Conservation (phyloP, 208 protist genomes). For the Trypanosomatidae sp. region DNA sequence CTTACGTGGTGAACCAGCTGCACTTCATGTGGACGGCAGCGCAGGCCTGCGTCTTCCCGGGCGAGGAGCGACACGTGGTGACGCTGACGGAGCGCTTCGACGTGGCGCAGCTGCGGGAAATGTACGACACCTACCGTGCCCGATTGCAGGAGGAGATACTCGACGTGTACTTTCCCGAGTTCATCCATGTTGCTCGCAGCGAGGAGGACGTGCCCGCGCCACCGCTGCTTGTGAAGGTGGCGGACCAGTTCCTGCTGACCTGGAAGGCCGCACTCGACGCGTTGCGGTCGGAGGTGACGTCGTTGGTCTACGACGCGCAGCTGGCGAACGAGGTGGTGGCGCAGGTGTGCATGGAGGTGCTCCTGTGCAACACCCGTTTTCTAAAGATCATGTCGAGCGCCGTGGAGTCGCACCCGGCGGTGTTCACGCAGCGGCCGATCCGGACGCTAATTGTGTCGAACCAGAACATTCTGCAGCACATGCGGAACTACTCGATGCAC, state of each 20-base stretch:
- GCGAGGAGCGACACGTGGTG: slow-evolving; percentile 16
- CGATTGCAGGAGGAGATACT: slow-evolving; percentile 49
- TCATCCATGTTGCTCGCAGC: slow-evolving; percentile 37
- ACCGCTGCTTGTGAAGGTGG: slow-evolving; percentile 38
- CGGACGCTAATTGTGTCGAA: slow-evolving; percentile 69
- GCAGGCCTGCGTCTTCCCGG: slow-evolving; percentile 20
- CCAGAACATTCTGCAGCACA: slow-evolving; percentile 77
- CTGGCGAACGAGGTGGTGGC: slow-evolving; percentile 61
- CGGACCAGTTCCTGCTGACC: slow-evolving; percentile 52
- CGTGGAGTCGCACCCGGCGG: slow-evolving; percentile 22
- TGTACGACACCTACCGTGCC: slow-evolving; percentile 35
- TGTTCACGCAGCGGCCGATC: slow-evolving; percentile 37
- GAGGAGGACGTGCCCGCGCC: slow-evolving; percentile 29
- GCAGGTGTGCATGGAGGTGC: slow-evolving; percentile 78
- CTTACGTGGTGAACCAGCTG: slow-evolving; percentile 24
- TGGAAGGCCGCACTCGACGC: slow-evolving; percentile 60
- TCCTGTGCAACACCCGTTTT: slow-evolving; percentile 80
- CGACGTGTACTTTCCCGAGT: slow-evolving; percentile 35
- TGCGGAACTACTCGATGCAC: slow-evolving; percentile 65
- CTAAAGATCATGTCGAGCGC: slow-evolving; percentile 41
- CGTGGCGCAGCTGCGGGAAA: slow-evolving; percentile 30
- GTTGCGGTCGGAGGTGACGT: slow-evolving; percentile 31
- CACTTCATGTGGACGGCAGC: slow-evolving; percentile 25
- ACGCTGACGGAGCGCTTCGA: slow-evolving; percentile 36
- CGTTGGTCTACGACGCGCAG: slow-evolving; percentile 37